Evolutionary conservation across 352 stramenopile species (phyloP).

Genomic region (Aphanomyces cochlioides): DNA sequence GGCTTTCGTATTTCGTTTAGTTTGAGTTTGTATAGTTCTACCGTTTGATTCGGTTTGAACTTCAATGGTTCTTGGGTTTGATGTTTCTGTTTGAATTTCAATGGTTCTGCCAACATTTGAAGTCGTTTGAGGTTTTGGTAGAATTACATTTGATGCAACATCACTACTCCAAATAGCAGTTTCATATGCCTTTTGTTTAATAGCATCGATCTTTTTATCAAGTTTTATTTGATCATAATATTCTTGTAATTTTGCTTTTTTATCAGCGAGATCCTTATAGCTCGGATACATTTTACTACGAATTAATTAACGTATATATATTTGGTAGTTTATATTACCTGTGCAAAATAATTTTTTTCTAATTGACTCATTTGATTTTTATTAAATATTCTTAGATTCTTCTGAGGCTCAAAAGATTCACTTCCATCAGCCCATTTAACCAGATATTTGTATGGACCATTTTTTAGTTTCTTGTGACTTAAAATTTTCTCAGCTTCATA

Average conservation of each 20-base stretch:
- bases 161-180: conserved; percentile 6
- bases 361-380: neutral
- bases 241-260: neutral
- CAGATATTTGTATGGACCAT: conserved; percentile 29
- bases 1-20: no score
- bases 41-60: no score
- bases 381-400: conserved; percentile 14
- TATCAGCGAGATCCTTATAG: neutral
- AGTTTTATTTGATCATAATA: neutral
- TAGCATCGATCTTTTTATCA: neutral
- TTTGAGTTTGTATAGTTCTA: no score
- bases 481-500: conserved; percentile 22
- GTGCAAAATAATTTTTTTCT: conserved; percentile 8
- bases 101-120: no score
- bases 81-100: no score
- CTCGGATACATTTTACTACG: conserved; percentile 3
- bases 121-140: no score
- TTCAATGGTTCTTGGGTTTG: no score
- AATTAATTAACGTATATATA: neutral
- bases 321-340: neutral
- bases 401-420: conserved; percentile 25
- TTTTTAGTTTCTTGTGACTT: conserved; percentile 26
- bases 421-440: conserved; percentile 24
- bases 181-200: neutral
- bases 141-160: neutral